Evolutionary conservation across 176 grass and related monocot genomes (phyloP).

Genomic region (Carex cristatella): DNA sequence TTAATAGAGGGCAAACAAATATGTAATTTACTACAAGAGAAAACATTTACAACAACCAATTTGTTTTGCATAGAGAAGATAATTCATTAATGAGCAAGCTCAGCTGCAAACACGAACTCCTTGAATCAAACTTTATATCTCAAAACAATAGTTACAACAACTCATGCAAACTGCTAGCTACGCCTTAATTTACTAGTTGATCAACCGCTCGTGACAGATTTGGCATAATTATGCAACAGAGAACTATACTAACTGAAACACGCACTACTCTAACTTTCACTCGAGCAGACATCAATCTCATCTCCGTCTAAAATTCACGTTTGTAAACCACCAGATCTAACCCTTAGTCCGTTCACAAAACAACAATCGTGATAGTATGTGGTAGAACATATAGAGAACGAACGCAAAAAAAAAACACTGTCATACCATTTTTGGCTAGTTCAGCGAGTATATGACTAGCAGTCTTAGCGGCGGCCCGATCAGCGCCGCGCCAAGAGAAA

Average conservation of each 20-base stretch:
- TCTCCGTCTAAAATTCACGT: conserved; percentile 4
- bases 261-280: not conserved
- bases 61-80: not conserved
- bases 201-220: not conserved
- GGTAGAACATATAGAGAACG: conserved; percentile 10
- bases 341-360: not conserved
- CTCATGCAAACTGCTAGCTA: not conserved
- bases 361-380: not conserved
- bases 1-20: not conserved
- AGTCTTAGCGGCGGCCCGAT: conserved; percentile 77
- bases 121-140: not conserved
- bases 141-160: not conserved
- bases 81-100: not conserved
- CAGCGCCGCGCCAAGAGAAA: conserved; percentile 65
- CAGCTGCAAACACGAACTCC: not conserved
- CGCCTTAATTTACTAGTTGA: not conserved
- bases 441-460: conserved; percentile 85
- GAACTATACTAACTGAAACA: not conserved
- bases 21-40: not conserved
- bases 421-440: conserved; percentile 81
- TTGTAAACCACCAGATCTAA: conserved; percentile 31
- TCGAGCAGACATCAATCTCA: not conserved
- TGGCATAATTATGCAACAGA: not conserved
- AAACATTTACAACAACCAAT: not conserved
- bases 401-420: not conserved